Evolutionary conservation across 495 filamentous ascomycete genomes (phyloP).

Genomic region (Trichoderma gamsii): DNA sequence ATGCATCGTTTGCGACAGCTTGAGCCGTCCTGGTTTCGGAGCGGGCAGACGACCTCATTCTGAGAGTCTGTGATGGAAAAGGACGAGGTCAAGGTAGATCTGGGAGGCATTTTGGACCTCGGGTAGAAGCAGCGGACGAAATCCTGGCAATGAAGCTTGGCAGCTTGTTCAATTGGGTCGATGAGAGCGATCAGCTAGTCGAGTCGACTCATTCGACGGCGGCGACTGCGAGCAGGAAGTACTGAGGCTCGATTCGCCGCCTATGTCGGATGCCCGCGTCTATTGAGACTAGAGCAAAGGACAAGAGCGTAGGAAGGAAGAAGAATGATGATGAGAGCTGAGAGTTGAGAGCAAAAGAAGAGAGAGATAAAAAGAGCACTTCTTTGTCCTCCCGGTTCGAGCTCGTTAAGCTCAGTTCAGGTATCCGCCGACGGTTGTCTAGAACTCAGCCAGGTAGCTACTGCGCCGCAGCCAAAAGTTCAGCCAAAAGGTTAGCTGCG

Average conservation of each 20-base stretch:
- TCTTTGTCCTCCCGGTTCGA: not conserved
- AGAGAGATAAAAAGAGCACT: not conserved
- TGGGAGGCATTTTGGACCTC: slow-evolving; percentile 70
- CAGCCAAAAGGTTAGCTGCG: too few relatives aligned
- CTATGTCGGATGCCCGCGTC: not conserved
- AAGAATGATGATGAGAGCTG: not conserved
- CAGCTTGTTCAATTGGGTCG: not conserved
- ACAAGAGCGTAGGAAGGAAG: not conserved
- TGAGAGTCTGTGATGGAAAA: slow-evolving; percentile 88
- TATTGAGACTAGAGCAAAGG: not conserved
- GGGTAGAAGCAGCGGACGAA: not conserved
- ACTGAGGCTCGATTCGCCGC: slow-evolving; percentile 10
- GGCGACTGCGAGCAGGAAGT: not conserved
- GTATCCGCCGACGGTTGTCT: not conserved
- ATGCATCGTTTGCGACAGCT: slow-evolving; percentile 96
- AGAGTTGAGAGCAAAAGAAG: not conserved
- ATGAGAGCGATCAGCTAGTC: not conserved
- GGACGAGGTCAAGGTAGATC: slow-evolving; percentile 78
- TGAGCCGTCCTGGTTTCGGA: slow-evolving; percentile 93
- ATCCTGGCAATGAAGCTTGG: not conserved
- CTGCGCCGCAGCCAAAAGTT: not conserved
- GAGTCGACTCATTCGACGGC: not conserved
- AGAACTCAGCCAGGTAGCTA: not conserved
- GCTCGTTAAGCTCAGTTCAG: too few relatives aligned
- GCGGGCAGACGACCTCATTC: slow-evolving; percentile 94